Evolutionary conservation across 139 green algal genomes (phyloP).

Genomic region (Chlorella sorokiniana): DNA sequence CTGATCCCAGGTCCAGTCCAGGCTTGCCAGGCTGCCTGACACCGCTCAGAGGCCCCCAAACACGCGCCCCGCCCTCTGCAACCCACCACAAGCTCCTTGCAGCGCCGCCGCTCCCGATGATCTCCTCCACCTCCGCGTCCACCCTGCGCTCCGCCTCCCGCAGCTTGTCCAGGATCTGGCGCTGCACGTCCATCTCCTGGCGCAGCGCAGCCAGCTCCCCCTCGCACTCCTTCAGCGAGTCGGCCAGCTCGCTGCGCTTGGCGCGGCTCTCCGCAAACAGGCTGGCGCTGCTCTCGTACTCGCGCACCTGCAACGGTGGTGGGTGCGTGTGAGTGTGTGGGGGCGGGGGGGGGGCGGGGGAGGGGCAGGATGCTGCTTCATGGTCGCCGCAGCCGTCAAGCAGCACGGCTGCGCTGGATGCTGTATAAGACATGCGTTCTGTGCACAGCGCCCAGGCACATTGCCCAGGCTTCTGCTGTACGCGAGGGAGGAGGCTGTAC

Average conservation of each 20-base stretch:
- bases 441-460: no score
- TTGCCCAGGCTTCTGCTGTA: not conserved
- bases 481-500: no score
- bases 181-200: slow-evolving; percentile 38
- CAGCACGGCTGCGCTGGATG: no score
- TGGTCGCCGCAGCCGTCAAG: no score
- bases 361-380: not conserved
- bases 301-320: slow-evolving; percentile 4
- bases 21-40: no score
- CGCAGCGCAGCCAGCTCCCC: slow-evolving; percentile 32
- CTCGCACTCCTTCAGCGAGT: slow-evolving; percentile 37
- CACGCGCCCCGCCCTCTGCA: not conserved
- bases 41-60: no score
- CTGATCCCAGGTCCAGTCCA: no score
- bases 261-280: slow-evolving; percentile 12
- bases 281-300: slow-evolving; percentile 29
- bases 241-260: slow-evolving; percentile 23
- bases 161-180: slow-evolving; percentile 47
- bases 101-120: slow-evolving; percentile 44
- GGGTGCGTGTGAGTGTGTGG: not conserved
- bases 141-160: slow-evolving; percentile 16
- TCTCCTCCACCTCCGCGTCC: slow-evolving; percentile 35
- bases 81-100: slow-evolving; percentile 30
- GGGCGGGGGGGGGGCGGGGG: no score
- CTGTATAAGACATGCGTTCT: no score